A percentile compares a stretch with the other conserved stretches of the same genome.
Conservation (phyloP, 306 rosid species). For the Glycine latifolia region DNA sequence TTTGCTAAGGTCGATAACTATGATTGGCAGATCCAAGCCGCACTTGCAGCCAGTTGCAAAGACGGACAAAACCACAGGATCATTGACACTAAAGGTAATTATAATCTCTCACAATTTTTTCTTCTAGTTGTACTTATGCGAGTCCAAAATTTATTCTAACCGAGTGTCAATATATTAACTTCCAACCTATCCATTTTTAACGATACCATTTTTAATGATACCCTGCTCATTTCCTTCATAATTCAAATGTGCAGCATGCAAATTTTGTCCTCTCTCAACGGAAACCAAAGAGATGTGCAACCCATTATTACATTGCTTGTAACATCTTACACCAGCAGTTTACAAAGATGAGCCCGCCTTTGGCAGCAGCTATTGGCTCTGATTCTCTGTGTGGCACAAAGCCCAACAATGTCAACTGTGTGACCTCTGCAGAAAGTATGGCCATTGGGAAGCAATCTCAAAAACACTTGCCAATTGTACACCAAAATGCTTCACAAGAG, state of each 20-base stretch:
- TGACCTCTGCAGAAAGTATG: constrained; percentile 40
- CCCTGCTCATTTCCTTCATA: neutral
- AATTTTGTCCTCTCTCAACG: constrained; percentile 50
- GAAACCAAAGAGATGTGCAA: constrained; percentile 54
- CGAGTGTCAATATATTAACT: neutral
- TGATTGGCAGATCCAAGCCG: constrained; percentile 45
- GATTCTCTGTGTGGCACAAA: constrained; percentile 47
- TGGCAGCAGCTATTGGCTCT: constrained; percentile 44
- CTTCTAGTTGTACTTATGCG: neutral
- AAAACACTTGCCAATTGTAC: constrained; percentile 36
- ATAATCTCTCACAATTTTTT: neutral
- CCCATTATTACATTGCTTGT: constrained; percentile 64
- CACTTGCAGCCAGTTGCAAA: constrained; percentile 46
- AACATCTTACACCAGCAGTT: constrained; percentile 62
- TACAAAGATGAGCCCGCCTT: constrained; percentile 44
- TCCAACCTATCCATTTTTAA: too few species aligned
- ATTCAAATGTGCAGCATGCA: constrained; percentile 48
- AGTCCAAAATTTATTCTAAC: neutral
- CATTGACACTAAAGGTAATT: constrained; percentile 50
- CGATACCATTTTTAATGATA: too few species aligned
- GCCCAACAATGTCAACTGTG: constrained; percentile 15
- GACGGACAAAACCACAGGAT: constrained; percentile 29
- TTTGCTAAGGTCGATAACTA: constrained; percentile 13
- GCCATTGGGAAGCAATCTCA: constrained; percentile 41
- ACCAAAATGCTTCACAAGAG: constrained; percentile 32